A percentile compares a stretch with the other conserved stretches of the same genome.
Conservation (phyloP, 371 early-diverging fungal species). For the Mucor velutinosus region DNA sequence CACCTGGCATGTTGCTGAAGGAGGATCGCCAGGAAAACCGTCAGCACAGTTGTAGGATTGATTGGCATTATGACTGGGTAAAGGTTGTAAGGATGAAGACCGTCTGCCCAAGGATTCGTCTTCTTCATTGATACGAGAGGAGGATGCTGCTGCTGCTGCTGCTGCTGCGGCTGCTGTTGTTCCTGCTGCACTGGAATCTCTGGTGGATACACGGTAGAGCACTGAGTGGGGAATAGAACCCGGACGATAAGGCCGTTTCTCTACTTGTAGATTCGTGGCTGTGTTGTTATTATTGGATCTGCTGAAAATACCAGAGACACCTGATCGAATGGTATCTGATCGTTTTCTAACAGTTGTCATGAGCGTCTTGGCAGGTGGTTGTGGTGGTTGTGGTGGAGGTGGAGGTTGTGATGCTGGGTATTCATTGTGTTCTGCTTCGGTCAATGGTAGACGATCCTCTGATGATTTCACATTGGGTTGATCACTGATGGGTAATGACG, state of each 20-base stretch:
- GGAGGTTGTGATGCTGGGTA: neutral
- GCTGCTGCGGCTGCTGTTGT: slow-evolving; percentile 11
- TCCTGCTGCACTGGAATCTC: slow-evolving; percentile 16
- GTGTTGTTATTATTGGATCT: slow-evolving; percentile 3
- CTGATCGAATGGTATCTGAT: slow-evolving; percentile 47
- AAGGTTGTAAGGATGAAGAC: slow-evolving; percentile 10
- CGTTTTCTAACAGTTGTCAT: slow-evolving; percentile 40
- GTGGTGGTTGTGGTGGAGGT: neutral
- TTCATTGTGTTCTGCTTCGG: neutral
- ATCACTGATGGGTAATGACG: neutral
- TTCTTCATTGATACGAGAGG: neutral
- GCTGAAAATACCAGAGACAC: slow-evolving; percentile 38
- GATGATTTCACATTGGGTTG: slow-evolving; percentile 9
- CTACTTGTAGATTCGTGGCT: neutral
- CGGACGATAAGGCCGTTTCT: slow-evolving; percentile 42
- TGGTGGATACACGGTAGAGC: slow-evolving; percentile 34
- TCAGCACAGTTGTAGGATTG: slow-evolving; percentile 21
- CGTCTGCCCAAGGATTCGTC: slow-evolving; percentile 23
- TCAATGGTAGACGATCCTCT: slow-evolving; percentile 18
- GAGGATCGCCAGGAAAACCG: slow-evolving; percentile 27
- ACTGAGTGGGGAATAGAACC: slow-evolving; percentile 55
- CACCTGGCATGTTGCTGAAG: slow-evolving; percentile 26
- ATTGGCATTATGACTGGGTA: slow-evolving; percentile 14
- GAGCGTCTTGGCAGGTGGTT: slow-evolving; percentile 19
- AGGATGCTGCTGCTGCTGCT: slow-evolving; percentile 13